Evolutionary conservation across 2,329 filamentous ascomycete species (phyloP).

Genomic region (Aspergillus sergii): DNA sequence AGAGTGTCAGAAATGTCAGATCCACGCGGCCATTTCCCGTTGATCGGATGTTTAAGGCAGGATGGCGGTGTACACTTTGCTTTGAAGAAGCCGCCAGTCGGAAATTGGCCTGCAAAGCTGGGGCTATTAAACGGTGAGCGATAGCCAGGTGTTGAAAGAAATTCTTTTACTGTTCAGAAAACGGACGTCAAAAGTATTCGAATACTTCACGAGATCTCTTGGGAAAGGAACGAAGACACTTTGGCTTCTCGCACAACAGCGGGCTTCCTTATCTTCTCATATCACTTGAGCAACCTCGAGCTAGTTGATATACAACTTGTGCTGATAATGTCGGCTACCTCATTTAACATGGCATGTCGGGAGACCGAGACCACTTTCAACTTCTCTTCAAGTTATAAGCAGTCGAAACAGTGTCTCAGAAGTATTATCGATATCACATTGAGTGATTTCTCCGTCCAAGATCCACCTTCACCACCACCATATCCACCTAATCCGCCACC

Average conservation of each 20-base stretch:
- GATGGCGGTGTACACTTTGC: slow-evolving; percentile 25
- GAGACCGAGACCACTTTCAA: background rate
- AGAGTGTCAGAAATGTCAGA: slow-evolving; percentile 14
- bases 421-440: background rate
- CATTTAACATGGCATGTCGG: background rate
- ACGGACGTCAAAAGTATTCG: background rate
- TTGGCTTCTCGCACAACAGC: background rate
- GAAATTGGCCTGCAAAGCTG: slow-evolving; percentile 7
- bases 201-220: background rate
- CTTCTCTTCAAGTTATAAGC: background rate
- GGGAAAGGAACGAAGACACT: background rate
- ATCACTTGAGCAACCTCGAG: background rate
- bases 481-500: slow-evolving; percentile 44
- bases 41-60: slow-evolving; percentile 14
- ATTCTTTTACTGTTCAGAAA: background rate
- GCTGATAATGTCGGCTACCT: background rate
- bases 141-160: slow-evolving; percentile 1
- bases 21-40: slow-evolving; percentile 23
- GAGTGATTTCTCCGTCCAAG: slow-evolving; percentile 18
- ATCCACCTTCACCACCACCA: slow-evolving; percentile 35
- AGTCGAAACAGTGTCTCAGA: background rate
- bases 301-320: background rate
- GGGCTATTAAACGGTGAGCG: slow-evolving; percentile 17
- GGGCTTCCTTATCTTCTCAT: background rate
- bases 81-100: slow-evolving; percentile 3